These are phyloP conservation scores for Fomitopsis pulvina DNA, from an alignment of 768 basidiomycete genomes.

Conservation along the genomic window DNA sequence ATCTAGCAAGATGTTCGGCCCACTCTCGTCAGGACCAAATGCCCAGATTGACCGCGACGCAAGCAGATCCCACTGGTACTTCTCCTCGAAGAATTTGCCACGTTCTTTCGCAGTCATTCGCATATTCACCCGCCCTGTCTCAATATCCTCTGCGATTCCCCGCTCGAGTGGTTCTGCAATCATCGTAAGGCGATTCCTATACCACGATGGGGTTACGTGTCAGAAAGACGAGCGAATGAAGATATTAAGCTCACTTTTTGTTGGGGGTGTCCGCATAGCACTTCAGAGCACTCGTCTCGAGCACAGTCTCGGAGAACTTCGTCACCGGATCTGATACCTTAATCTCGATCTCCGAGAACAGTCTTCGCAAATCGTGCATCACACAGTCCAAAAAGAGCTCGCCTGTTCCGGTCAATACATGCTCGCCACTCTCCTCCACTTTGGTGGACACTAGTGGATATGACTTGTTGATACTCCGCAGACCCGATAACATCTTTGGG, in stretches of 20 bases:
- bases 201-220: too few relatives aligned
- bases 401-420: slow-evolving; percentile 94
- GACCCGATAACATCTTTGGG: slow-evolving; percentile 96
- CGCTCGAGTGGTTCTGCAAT: slow-evolving; percentile 96
- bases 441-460: slow-evolving; percentile 93
- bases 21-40: slow-evolving; percentile 95
- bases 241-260: slow-evolving; percentile 70
- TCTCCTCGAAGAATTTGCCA: slow-evolving; percentile 93
- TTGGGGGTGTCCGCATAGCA: slow-evolving; percentile 99
- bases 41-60: slow-evolving; percentile 99
- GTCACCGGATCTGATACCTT: slow-evolving; percentile 99
- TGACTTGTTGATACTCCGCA: slow-evolving; percentile 96
- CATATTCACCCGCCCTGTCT: slow-evolving; percentile 88
- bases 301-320: slow-evolving; percentile 95
- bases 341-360: slow-evolving; percentile 99
- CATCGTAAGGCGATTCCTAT: slow-evolving; percentile 96
- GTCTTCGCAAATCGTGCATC: slow-evolving; percentile 86
- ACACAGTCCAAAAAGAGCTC: slow-evolving; percentile 96
- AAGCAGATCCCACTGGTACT: slow-evolving; percentile 96
- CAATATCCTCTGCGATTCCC: slow-evolving; percentile 95
- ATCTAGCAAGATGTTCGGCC: slow-evolving; percentile 89
- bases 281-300: slow-evolving; percentile 96
- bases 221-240: slow-evolving; percentile 9
- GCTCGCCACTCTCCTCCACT: slow-evolving; percentile 97
- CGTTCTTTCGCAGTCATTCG: slow-evolving; percentile 93